Conservation (phyloP, 495 filamentous ascomycete genomes). For the Aspergillus campestris region DNA sequence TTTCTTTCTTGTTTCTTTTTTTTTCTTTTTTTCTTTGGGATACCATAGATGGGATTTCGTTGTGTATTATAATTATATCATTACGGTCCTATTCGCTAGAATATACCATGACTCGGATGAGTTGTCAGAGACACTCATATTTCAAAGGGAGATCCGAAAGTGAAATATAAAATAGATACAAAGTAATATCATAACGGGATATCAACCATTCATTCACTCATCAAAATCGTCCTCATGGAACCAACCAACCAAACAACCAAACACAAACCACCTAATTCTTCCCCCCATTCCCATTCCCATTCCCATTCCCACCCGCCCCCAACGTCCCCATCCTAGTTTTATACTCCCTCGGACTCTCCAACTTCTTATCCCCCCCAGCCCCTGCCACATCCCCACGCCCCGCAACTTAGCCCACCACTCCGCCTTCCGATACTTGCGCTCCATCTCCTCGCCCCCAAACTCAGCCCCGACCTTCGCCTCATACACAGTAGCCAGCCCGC, state of each 20-base stretch:
- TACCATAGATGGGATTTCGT: neutral
- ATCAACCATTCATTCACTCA: constrained; percentile 6
- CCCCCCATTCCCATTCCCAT: constrained; percentile 34
- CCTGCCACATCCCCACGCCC: constrained; percentile 73
- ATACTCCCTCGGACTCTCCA: constrained; percentile 78
- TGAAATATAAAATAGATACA: constrained; percentile 1
- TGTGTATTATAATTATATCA: neutral
- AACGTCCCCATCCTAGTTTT: constrained; percentile 55
- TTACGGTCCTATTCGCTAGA: neutral
- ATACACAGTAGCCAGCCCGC: constrained; percentile 80
- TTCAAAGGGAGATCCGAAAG: no score
- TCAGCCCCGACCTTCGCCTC: constrained; percentile 83
- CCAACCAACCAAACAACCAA: neutral
- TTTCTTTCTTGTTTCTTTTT: constrained; percentile 10
- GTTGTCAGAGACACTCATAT: no score
- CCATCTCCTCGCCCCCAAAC: constrained; percentile 61
- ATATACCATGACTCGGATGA: no score
- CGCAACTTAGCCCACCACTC: constrained; percentile 63
- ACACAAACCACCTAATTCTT: constrained; percentile 16
- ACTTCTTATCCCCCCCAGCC: constrained; percentile 32
- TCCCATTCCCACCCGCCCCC: constrained; percentile 30
- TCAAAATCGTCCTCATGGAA: neutral
- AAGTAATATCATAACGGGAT: constrained; percentile 1
- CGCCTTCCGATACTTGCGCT: constrained; percentile 58
- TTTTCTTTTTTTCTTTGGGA: constrained; percentile 4